Conservation (phyloP, 129 eudicot genomes). For the Mikania micrantha region DNA sequence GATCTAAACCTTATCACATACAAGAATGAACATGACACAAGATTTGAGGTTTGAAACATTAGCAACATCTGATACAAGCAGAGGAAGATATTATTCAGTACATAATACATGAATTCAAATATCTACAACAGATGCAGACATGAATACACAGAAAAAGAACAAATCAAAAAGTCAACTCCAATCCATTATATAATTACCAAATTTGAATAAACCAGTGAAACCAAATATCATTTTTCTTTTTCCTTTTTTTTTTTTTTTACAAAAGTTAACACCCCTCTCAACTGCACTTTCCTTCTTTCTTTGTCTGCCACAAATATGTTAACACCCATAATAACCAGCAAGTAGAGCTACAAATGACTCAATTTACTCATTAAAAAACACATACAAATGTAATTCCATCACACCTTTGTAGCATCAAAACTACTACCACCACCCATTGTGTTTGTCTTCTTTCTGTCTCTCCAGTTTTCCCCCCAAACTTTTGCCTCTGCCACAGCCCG, state of each 20-base stretch:
- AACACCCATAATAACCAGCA: slow-evolving; percentile 24
- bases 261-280: slow-evolving; percentile 35
- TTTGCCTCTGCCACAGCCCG: slow-evolving; percentile 96
- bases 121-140: slow-evolving; percentile 2
- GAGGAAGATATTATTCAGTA: background rate
- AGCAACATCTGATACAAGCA: background rate
- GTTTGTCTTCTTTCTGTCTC: slow-evolving; percentile 65
- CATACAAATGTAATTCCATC: background rate
- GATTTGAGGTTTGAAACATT: background rate
- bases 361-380: slow-evolving; percentile 18
- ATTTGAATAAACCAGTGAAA: slow-evolving; percentile 29
- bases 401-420: slow-evolving; percentile 70
- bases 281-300: slow-evolving; percentile 21
- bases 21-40: too few relatives aligned
- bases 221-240: slow-evolving; percentile 31
- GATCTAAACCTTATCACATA: too few relatives aligned
- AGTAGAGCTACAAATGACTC: slow-evolving; percentile 24
- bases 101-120: background rate
- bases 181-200: slow-evolving; percentile 30
- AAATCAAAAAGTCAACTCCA: slow-evolving; percentile 16
- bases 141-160: background rate
- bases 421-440: slow-evolving; percentile 51
- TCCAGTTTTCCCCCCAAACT: slow-evolving; percentile 97
- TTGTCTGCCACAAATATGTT: slow-evolving; percentile 21
- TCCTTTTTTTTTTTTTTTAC: too few relatives aligned